Evolutionary conservation across 192 early-diverging fungal species (phyloP), one percentile per base, ranked within the genome.

Genomic region (Podila clonocystis): DNA sequence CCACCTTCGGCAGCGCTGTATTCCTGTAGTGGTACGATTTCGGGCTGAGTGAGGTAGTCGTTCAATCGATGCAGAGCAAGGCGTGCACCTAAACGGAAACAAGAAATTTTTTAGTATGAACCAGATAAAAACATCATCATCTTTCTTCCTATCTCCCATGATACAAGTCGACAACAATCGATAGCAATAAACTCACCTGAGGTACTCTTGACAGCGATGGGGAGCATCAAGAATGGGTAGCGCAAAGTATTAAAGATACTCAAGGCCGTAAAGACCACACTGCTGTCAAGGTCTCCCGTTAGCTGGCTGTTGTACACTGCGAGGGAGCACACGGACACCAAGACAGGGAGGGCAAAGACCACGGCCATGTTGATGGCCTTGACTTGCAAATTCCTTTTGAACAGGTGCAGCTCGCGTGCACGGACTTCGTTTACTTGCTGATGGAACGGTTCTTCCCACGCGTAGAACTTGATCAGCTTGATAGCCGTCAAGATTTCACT

Each of bases 381-480:
- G 20, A 97, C 68, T 17, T 78, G 48, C 87, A 72, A 57, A 90
- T 92, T 55, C 12, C 57, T 28, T 17, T 52, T 63, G 48, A 76
- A 65, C 1, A 65, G 63, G 28, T 49, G 38, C 17, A 76, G 45
- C 31, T 76, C 68, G 8, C 45, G 68, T 3, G 67, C 68, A 77
- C 72, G 24, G 75, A 86, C 41, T 80, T 70, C 11, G 89, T 82
- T 19, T 90, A 93, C 38, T 67, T 83, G 67, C 72, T 77, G 15
- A 90, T 62, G 68, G n/a, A 78, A 78, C 19, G 68, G 63, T 5
- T 31, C 49, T 26, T 78, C 74, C 75, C 75, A 92, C 8, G 86
- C 90, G 67, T 89, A 91, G 58, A 89, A 88, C 73, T 92, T 93
- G 74, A 93, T 88, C n/a, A 87, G 75, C n/a, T 88, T 85, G 31